Percentiles rank a stretch among this genome's conserved stretches.
Evolutionary conservation across 2,329 filamentous ascomycete species (phyloP).

Genomic region (Fusarium brachygibbosum): DNA sequence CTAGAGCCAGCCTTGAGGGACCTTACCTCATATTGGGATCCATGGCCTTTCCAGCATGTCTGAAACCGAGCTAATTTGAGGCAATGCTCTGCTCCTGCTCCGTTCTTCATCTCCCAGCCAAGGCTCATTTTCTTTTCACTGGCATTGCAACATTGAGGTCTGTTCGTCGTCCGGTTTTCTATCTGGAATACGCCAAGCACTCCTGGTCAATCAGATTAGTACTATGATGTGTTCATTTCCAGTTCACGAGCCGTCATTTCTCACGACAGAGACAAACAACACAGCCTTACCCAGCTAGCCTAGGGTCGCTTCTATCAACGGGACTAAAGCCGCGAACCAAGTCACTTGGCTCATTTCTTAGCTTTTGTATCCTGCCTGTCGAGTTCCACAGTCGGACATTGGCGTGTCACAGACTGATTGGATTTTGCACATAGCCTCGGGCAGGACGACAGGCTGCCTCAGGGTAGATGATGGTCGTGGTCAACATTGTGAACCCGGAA

Average conservation of each 20-base stretch:
- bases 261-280: neutral
- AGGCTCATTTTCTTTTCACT: conserved; percentile 10
- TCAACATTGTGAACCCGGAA: conserved; percentile 24
- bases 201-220: conserved; percentile 2
- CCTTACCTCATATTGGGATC: neutral
- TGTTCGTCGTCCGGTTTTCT: conserved; percentile 1
- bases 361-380: conserved; percentile 6
- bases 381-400: conserved; percentile 38
- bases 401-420: conserved; percentile 44
- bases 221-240: conserved; percentile 8
- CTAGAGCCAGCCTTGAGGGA: conserved; percentile 17
- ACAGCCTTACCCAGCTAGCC: neutral
- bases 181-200: conserved; percentile 8
- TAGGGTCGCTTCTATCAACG: neutral
- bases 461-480: conserved; percentile 8
- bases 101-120: conserved; percentile 46
- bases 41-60: conserved; percentile 16
- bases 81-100: conserved; percentile 22
- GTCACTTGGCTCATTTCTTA: conserved; percentile 14
- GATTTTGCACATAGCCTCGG: conserved; percentile 14
- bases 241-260: conserved; percentile 4
- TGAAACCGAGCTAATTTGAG: conserved; percentile 48
- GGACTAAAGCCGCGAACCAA: conserved; percentile 1
- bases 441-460: neutral
- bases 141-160: conserved; percentile 4